Conservation (phyloP, 2,329 filamentous ascomycete genomes). For the Paracamarosporium sp. region DNA sequence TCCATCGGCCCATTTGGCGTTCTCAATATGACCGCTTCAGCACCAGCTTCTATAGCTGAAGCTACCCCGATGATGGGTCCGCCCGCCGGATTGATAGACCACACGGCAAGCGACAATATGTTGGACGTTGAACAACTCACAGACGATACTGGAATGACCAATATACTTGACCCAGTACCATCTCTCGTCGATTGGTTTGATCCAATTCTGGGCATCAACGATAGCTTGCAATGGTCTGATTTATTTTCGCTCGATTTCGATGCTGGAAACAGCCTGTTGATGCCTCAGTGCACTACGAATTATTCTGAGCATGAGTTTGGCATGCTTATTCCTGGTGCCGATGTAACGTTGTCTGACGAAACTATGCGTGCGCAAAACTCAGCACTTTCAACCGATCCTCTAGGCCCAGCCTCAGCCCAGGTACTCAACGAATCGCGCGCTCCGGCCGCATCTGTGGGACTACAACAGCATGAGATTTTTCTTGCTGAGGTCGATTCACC, state of each 20-base stretch:
- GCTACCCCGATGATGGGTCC: no score
- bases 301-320: not conserved
- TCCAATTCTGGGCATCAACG: slow-evolving; percentile 2
- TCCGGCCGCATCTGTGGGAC: not conserved
- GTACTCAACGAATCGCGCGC: not conserved
- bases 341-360: not conserved
- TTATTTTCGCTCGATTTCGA: slow-evolving; percentile 9
- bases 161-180: not conserved
- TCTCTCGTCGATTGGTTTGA: slow-evolving; percentile 6
- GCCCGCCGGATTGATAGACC: not conserved
- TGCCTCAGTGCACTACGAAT: not conserved
- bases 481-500: slow-evolving; percentile 9
- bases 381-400: not conserved
- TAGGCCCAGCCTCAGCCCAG: not conserved
- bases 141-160: not conserved
- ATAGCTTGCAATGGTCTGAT: slow-evolving; percentile 12
- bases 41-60: not conserved
- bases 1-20: slow-evolving; percentile 6
- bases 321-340: not conserved
- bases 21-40: not conserved
- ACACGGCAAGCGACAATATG: not conserved
- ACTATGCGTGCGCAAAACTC: not conserved
- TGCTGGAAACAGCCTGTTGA: slow-evolving; percentile 1
- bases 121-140: not conserved
- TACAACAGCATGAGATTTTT: not conserved